Evolutionary conservation across 164 flowering plant genomes (phyloP).

Genomic region (Aristolochia fimbriata): DNA sequence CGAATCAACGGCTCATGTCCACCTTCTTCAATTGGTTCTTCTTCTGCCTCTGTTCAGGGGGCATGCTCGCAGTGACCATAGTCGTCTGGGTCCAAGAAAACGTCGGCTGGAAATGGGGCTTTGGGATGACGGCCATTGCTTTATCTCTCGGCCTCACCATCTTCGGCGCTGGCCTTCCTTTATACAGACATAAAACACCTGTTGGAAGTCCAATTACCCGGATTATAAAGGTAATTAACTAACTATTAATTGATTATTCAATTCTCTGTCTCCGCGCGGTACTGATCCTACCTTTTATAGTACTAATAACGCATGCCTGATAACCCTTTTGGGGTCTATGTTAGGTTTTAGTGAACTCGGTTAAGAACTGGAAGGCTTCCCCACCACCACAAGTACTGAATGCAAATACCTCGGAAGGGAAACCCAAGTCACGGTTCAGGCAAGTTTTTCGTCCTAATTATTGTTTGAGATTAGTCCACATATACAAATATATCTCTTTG

Average conservation of each 20-base stretch:
- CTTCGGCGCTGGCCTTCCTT: slow-evolving; percentile 6
- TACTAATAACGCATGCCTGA: background rate
- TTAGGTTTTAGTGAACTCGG: slow-evolving; percentile 2
- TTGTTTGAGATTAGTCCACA: too few species aligned
- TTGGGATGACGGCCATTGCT: slow-evolving; percentile 4
- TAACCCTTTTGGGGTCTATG: background rate
- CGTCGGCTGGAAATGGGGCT: slow-evolving; percentile 18
- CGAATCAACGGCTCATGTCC: slow-evolving; percentile 18
- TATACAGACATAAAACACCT: slow-evolving; percentile 12
- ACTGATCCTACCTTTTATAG: too few species aligned
- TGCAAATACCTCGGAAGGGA: background rate
- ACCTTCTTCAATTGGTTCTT: slow-evolving; percentile 32
- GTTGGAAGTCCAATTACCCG: slow-evolving; percentile 14
- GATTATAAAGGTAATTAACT: slow-evolving; percentile 6
- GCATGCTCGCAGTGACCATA: slow-evolving; percentile 22
- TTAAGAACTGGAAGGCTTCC: slow-evolving; percentile 3
- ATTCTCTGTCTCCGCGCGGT: too few species aligned
- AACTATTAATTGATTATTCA: too few species aligned
- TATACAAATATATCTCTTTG: too few species aligned
- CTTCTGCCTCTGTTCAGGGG: slow-evolving; percentile 25
- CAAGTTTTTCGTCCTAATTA: background rate
- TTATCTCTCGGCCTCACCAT: slow-evolving; percentile 8
- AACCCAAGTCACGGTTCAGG: slow-evolving; percentile 9
- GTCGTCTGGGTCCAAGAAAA: slow-evolving; percentile 32
- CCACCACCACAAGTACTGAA: background rate